Evolutionary conservation across 768 basidiomycete species (phyloP), one percentile per base, ranked within the genome.

Genomic region (Gymnopilus dilepis): DNA sequence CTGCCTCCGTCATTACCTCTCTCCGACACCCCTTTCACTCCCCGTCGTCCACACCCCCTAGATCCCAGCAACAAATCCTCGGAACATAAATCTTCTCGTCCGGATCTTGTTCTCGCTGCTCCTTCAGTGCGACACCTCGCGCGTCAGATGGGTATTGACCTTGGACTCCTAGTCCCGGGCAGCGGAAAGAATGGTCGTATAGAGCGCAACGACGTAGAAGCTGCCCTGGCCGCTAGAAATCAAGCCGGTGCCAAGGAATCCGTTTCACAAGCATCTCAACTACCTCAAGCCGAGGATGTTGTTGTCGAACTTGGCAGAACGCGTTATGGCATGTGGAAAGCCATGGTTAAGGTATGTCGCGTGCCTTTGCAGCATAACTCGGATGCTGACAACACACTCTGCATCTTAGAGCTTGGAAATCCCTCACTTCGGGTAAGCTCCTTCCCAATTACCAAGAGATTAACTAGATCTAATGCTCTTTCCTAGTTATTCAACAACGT

Each of bases 301-400:
- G 76, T 89, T 2, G 84, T 94, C 2, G 91, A 92, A 55, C 80
- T 95, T 24, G 88, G 87, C 4, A 78, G 92, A 64, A 93, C 91
- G 13, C 79, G 94, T 56, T 85, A 87, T 69, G 87, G 86, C 9
- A 96, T 95, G 94, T 95, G 87, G 88, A 92, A 91, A 66, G 90
- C 92, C 2, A 95, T 95, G 94, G 84, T 81, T 9, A 92, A 91
- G 84, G 92, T 88, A 51, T 26, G 76, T 19, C 38, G 24, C 55
- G 31, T 38, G 26, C 51, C 13, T 8, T 17, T 54, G 40, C 0
- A 58, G 30, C 37, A 56, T 11, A 59, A 38, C 24, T 28, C 33
- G 19, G 33, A 6, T 56, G 21, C 61, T 47, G 52, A 21, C 56
- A 12, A 52, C 21, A 13, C 54, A 24, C 43, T 43, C 17, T 24